Percentiles rank a stretch among this genome's conserved stretches.
Conservation (phyloP, 257 asterid genomes). For the Ophiorrhiza pumila region DNA sequence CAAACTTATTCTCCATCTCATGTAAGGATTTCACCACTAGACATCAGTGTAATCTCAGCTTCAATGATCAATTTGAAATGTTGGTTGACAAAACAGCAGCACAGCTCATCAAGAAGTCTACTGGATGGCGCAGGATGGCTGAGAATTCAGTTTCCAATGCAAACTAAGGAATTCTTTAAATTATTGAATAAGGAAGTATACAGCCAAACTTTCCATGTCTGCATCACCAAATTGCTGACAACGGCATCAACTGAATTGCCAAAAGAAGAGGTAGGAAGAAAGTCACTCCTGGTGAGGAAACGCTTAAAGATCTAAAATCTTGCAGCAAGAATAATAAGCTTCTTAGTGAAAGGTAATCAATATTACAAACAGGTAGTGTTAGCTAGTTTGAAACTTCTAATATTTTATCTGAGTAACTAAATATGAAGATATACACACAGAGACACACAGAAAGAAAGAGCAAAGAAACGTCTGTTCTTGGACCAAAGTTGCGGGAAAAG, state of each 20-base stretch:
- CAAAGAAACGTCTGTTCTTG: background rate
- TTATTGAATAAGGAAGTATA: background rate
- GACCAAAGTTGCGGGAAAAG: background rate
- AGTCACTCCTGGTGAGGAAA: background rate
- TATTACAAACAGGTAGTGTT: background rate
- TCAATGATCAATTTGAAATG: background rate
- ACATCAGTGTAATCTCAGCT: background rate
- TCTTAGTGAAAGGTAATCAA: background rate
- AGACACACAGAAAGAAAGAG: conserved; percentile 1
- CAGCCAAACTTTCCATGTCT: background rate
- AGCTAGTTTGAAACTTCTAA: background rate
- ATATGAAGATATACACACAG: background rate
- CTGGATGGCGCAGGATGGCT: background rate
- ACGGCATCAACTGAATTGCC: no score
- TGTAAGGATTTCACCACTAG: background rate
- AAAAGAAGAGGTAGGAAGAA: background rate
- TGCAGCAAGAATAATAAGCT: background rate
- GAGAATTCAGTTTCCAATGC: background rate
- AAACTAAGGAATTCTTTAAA: background rate
- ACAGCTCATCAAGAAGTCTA: background rate
- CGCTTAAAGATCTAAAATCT: background rate
- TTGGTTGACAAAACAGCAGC: background rate
- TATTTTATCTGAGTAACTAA: background rate
- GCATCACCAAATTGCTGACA: background rate
- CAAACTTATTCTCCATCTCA: background rate